phyloP scores from a whole-genome alignment of 768 basidiomycete species.

The Agaricus bisporus region DNA sequence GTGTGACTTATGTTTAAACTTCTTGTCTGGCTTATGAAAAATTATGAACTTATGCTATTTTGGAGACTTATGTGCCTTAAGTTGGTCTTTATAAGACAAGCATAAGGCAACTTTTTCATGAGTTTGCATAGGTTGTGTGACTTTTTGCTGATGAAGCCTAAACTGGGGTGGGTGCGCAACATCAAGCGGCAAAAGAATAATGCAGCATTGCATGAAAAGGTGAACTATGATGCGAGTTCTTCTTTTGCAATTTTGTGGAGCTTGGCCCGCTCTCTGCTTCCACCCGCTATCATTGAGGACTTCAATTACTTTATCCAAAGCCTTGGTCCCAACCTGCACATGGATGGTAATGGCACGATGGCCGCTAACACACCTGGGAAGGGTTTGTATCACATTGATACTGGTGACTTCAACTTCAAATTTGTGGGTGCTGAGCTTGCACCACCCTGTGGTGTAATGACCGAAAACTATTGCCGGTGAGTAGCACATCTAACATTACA shows the following conservation, averaged over 20 bases:
- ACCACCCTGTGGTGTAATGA: slow-evolving; percentile 11
- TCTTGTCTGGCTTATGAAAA: too few relatives aligned
- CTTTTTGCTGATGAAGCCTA: too few relatives aligned
- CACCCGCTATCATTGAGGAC: background rate
- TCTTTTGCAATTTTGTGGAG: background rate
- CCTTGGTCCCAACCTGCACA: background rate
- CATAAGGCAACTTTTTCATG: too few relatives aligned
- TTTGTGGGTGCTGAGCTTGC: slow-evolving; percentile 1
- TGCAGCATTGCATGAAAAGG: background rate
- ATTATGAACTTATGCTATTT: too few relatives aligned
- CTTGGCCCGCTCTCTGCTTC: background rate
- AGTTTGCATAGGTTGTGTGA: too few relatives aligned
- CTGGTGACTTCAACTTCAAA: background rate
- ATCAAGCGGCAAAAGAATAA: background rate
- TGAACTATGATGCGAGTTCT: background rate
- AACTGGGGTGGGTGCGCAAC: too few relatives aligned
- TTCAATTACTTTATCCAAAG: background rate
- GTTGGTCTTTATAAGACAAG: too few relatives aligned
- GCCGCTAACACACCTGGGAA: background rate
- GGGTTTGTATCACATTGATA: too few relatives aligned
- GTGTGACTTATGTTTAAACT: too few relatives aligned
- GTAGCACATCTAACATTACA: background rate
- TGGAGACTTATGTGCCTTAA: too few relatives aligned
- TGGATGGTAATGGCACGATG: background rate
- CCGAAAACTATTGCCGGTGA: slow-evolving; percentile 11